Conservation (phyloP, 2,329 filamentous ascomycete genomes). For the Colletotrichum acutatum region DNA sequence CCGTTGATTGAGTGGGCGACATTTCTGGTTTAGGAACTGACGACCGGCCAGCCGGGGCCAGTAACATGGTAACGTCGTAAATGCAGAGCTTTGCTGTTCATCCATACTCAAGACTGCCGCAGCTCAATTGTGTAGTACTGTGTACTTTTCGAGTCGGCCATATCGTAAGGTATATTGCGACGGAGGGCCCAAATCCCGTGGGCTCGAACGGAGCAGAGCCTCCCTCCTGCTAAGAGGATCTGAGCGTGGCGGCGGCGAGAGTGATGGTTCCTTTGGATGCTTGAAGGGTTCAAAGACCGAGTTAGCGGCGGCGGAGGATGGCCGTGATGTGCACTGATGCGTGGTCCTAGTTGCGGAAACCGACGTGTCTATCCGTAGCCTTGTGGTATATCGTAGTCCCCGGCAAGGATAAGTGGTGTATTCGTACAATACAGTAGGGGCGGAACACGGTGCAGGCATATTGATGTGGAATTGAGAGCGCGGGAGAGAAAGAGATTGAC, state of each 20-base stretch:
- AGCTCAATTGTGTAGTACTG: not conserved
- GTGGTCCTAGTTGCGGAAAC: not conserved
- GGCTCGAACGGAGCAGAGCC: not conserved
- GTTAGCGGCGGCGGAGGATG: not conserved
- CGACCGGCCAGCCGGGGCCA: not conserved
- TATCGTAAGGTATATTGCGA: not conserved
- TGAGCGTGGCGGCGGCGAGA: not conserved
- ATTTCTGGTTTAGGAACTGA: slow-evolving; percentile 3
- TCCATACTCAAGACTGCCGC: not conserved
- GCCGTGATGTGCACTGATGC: not conserved
- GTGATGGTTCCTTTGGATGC: not conserved
- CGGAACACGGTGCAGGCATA: not conserved
- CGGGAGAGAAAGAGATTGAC: not conserved
- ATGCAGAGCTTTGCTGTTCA: not conserved
- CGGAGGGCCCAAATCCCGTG: not conserved
- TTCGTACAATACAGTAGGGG: not conserved
- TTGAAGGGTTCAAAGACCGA: not conserved
- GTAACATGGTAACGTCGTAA: slow-evolving; percentile 6
- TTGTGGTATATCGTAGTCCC: not conserved
- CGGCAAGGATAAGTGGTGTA: not conserved
- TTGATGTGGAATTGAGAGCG: not conserved
- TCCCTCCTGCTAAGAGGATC: not conserved
- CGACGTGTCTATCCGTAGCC: not conserved
- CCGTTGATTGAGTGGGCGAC: not conserved
- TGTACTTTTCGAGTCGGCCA: not conserved